Evolutionary conservation across 164 flowering plant genomes (phyloP).

Genomic region (Hamamelis virginiana): DNA sequence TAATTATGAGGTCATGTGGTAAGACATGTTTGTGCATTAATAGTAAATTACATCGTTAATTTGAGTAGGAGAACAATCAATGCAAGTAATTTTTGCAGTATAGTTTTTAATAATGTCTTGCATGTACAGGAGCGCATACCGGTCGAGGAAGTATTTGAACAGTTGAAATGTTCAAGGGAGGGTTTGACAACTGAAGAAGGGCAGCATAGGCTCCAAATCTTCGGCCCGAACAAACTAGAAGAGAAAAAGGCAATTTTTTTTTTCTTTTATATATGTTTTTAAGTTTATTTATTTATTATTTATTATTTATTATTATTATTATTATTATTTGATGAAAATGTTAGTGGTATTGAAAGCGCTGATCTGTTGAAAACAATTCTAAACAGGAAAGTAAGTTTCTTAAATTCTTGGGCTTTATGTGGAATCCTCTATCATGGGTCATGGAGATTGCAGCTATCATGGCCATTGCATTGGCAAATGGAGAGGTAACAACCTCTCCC

Average conservation of each 20-base stretch:
- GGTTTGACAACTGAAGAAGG: constrained; percentile 42
- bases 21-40: no score
- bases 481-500: constrained; percentile 34
- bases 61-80: not conserved
- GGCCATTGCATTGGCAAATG: constrained; percentile 55
- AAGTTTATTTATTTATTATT: not conserved
- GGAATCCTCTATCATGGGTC: constrained; percentile 65
- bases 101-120: not conserved
- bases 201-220: constrained; percentile 38
- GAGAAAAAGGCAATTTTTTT: constrained; percentile 34
- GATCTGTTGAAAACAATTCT: not conserved
- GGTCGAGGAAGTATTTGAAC: constrained; percentile 41
- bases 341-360: no score
- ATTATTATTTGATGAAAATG: no score
- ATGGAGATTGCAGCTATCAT: constrained; percentile 56
- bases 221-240: constrained; percentile 54
- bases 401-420: constrained; percentile 55
- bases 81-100: not conserved
- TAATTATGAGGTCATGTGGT: no score
- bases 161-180: constrained; percentile 36
- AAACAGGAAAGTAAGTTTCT: constrained; percentile 47
- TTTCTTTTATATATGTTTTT: not conserved
- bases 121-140: constrained; percentile 38
- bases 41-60: no score
- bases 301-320: no score